phyloP scores from a whole-genome alignment of 371 early-diverging fungal genomes.

The Actinomortierella wolfii region DNA sequence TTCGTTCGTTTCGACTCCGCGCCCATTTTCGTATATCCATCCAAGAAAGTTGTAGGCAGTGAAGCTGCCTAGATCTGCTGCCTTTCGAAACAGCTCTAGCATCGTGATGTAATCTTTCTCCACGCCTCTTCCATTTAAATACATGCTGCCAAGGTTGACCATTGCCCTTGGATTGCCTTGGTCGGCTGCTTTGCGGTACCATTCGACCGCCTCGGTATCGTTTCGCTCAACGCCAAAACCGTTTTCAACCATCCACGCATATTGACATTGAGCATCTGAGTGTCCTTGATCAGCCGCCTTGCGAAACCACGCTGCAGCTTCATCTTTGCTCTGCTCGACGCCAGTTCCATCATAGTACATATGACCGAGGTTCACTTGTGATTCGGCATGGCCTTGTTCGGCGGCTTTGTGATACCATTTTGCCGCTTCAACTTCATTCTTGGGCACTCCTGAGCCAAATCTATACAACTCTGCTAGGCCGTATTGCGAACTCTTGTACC shows the following conservation, averaged over 20 bases:
- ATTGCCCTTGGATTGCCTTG: slow-evolving; percentile 85
- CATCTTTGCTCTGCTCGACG: slow-evolving; percentile 38
- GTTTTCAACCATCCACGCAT: slow-evolving; percentile 60
- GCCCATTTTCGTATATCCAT: slow-evolving; percentile 31
- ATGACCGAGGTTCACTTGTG: no score
- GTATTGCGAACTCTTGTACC: no score
- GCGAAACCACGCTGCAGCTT: slow-evolving; percentile 41
- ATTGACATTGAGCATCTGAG: slow-evolving; percentile 38
- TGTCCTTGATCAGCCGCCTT: slow-evolving; percentile 43
- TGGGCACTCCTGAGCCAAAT: no score
- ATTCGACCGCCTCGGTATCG: slow-evolving; percentile 65
- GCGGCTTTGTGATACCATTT: no score
- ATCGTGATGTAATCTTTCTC: no score
- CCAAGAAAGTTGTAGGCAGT: no score
- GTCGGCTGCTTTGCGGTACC: slow-evolving; percentile 79
- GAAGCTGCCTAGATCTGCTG: no score
- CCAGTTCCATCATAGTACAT: slow-evolving; percentile 44
- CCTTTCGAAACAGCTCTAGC: no score
- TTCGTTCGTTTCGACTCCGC: slow-evolving; percentile 36
- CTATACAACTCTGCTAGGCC: no score
- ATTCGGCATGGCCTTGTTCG: no score
- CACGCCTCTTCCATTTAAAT: slow-evolving; percentile 49
- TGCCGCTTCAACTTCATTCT: no score
- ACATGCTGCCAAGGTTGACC: slow-evolving; percentile 87
- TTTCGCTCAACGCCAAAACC: slow-evolving; percentile 76